Base-by-base conservation (phyloP, 2,329 filamentous ascomycete genomes). In the Bipolaris zeicola region DNA sequence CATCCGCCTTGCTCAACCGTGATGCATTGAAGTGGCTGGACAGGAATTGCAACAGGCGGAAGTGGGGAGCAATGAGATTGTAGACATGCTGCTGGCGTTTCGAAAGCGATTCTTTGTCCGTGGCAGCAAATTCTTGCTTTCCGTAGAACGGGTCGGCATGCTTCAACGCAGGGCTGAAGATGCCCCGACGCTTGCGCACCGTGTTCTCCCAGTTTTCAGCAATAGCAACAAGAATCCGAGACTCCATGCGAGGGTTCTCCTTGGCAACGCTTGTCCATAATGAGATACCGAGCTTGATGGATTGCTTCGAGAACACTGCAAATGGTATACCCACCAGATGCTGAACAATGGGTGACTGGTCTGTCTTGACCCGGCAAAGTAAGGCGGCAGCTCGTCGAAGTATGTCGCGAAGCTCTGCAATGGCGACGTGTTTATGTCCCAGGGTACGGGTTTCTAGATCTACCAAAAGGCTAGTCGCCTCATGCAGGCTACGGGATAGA, bases 211-310 rank as follows among this genome's bases (percentile, higher is more conserved):
- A 99, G 61, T 94, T 90, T 70, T 95, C 89, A 8, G 90, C 89
- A 66, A 98, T 91, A 72, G 96, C 92, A 50, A 87, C 88, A 31
- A 99, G 79, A 53, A 99, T 87, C 58, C 92, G 88, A 7, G 94
- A 85, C 75, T 96, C 92, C 76, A 97, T 88, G 53, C 86, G 85
- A 2, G 93, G 91, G 69, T 96, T 98, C 74, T 99, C 95, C 68
- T 98, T 95, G 69, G 98, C 96, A 13, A 98, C 91, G 24, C 95
- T 95, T 58, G 97, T 87, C 95, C 95, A 99, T 6, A 99, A 81
- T 3, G 95, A 97, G 34, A 97, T 90, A 5, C 95, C 96, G 48
- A 98, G 86, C 72, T 96, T 96, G 73, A 99, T 95, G 1, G 93
- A 95, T 69, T 96, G 90, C 74, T 96, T 96, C 5, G 90, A 96